Conservation (phyloP, 2,329 filamentous ascomycete genomes). For the Mycosphaerella sp. region DNA sequence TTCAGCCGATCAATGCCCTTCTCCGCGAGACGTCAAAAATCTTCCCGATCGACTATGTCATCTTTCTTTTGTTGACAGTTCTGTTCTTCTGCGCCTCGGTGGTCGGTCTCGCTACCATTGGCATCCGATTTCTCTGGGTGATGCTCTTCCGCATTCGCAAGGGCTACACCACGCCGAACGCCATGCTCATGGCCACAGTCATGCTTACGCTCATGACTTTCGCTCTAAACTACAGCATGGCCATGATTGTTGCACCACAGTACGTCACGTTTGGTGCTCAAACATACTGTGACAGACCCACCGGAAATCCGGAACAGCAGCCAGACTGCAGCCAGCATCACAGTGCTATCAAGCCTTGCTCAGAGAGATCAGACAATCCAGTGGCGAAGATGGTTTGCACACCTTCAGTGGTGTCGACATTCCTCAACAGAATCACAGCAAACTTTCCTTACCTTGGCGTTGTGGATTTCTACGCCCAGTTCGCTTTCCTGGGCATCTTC, state of each 20-base stretch:
- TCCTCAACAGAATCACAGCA: conserved; percentile 84
- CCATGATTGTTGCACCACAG: conserved; percentile 91
- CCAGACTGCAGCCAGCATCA: conserved; percentile 69
- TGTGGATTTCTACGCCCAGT: conserved; percentile 94
- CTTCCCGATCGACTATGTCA: conserved; percentile 86
- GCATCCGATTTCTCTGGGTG: conserved; percentile 95
- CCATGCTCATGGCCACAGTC: conserved; percentile 81
- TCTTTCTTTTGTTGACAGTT: conserved; percentile 78
- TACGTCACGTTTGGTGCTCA: conserved; percentile 93
- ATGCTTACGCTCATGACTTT: conserved; percentile 84
- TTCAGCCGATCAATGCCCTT: conserved; percentile 91
- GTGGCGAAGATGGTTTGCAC: conserved; percentile 79
- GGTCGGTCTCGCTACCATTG: conserved; percentile 75
- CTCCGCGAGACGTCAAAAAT: conserved; percentile 72
- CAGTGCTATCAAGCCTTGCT: conserved; percentile 72
- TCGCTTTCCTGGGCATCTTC: conserved; percentile 77
- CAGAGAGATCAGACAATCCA: conserved; percentile 65
- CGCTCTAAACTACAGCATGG: conserved; percentile 85
- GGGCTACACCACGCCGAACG: conserved; percentile 84
- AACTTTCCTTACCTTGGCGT: conserved; percentile 95
- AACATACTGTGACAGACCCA: conserved; percentile 76
- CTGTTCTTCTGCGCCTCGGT: conserved; percentile 87
- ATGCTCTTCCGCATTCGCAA: conserved; percentile 85
- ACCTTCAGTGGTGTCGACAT: conserved; percentile 82
- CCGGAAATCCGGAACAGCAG: conserved; percentile 55